Evolutionary conservation across 2,329 filamentous ascomycete genomes (phyloP), one percentile per base, ranked within the genome.

Genomic region (Cercospora sp.): DNA sequence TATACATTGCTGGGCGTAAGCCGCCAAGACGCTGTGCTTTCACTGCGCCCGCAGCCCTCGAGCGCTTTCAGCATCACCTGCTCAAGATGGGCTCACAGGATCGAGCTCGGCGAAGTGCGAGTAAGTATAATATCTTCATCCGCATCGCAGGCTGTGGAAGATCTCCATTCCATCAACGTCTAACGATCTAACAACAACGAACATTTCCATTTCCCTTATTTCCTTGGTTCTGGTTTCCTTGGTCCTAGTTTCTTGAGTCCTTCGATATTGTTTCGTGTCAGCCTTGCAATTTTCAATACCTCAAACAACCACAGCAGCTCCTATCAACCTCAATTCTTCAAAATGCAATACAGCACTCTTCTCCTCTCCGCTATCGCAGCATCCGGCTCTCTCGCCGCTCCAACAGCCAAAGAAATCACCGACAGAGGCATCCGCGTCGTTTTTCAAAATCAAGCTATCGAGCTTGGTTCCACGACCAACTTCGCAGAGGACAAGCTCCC

Each of bases 281-380:
- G 18, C 57, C 28, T 21, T 60, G 24, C 13, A 40, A 24, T 40
- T 12, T 18, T 30, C n/a, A 63, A 40, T 40, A 40, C 16, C n/a
- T 3, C 51, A 37, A 43, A 30, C 18, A 49, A 61, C 30, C 30
- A 18, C 30, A 40, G 32, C 26, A 63, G 34, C 28, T 8, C 70
- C 37, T 12, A 16, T 9, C 49, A 53, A 53, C 49, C 9, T 53
- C 49, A 13, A 13, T 13, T 18, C 21, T 16, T 28, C 73, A 75
- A 70, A 68, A 73, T 71, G 69, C 69, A 70, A 34, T 68, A 70
- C 63, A 60, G 34, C 21, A 63, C 62, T 40, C n/a, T 68, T 21
- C 24, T 68, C 21, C 63, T 70, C 49, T 66, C 68, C 24, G 18
- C 65, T 57, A 21, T 70, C 45, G 64, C 67, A 45, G 63, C 66